Evolutionary conservation across 331 rosid genomes (phyloP), one percentile per base, ranked within the genome.

Genomic region (Phaseolus coccineus): DNA sequence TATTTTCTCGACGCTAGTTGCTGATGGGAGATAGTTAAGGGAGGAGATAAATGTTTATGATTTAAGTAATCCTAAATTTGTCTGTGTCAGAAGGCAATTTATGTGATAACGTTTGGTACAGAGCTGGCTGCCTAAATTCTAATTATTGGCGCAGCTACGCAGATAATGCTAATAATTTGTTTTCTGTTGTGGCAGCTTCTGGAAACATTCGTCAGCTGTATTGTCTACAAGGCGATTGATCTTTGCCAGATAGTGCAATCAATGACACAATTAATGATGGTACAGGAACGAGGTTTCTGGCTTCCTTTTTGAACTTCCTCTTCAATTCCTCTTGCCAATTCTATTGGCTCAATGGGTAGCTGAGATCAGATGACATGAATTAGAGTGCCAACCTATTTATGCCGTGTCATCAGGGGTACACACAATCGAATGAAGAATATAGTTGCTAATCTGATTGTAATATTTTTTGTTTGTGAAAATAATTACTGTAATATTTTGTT

Each of bases 121-220:
- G 66, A 58, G 63, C 73, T 56, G 67, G 59, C 61, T 48, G 66
- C 75, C 24, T 46, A 70, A 31, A 58, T 70, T 25, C 24, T 55
- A 77, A 31, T 53, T 16, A 19, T 52, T 67, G 22, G 22, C 22
- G 65, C 69, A 35, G 55, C 53, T 61, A 6, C 24, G 53, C 37
- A 35, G 37, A 65, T 64, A 12, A 35, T 76, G 70, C 74, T 84
- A 74, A 77, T 14, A 28, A 25, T 42, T 69, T 69, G 28, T 73
- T 81, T 82, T 67, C 35, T 69, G 27, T 65, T 73, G 63, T 82
- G 78, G 67, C 97, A 96, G 99, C 98, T 44, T 91, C 99, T 0
- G 99, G 99, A 56, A 96, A 96, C 86, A 90, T 96, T 71, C 99
- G 99, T 39, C 99, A 96, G 87, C 99, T 96, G 81, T 96, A 96